Evolutionary conservation across 495 filamentous ascomycete species (phyloP), one percentile per base, ranked within the genome.

Genomic region (Podospora comata): DNA sequence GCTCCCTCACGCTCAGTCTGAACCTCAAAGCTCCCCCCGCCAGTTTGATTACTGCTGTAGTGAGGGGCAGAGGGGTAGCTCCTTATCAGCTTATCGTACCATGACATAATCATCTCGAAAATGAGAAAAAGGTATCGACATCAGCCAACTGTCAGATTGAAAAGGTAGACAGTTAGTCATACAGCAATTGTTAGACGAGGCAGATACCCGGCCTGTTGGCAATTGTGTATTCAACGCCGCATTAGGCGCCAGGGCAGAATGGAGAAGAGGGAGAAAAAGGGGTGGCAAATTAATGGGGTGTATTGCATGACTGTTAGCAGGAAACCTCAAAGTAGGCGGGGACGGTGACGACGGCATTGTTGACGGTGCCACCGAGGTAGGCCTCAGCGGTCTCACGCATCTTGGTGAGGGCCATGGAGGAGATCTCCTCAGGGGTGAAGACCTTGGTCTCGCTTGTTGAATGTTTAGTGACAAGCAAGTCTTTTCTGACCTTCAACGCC

Each of bases 401-500:
- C 93, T 98, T 97, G 84, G 89, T 92, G 69, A 98, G 85, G 75
- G 97, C 88, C 94, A 98, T 98, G 74, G 94, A 93, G 68, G 92
- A 96, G 81, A 98, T 93, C 79, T 98, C 94, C 85, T 98, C 94
- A 69, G 94, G 94, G 48, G 92, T 93, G 86, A 98, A 98, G 64
- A 86, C 87, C 88, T 96, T 97, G 71, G 83, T 88, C 84, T 97
- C 90, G 72, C 88, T 89, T 83, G 23, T 96, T 90, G 85, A 94
- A 94, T 77, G 96, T 1, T 23, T 1, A 23, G 23, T 23, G 23
- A 23, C 23, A 32, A 32, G 30, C 30, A 32, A 32, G 30, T 4
- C 30, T 32, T 32, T 32, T 23, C 23, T 23, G 23, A 23, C 23
- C 23, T 23, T 39, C 6, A 39, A 39, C 1, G 34, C 34, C 34